Evolutionary conservation across 2,329 filamentous ascomycete genomes (phyloP).

Genomic region (Trichoderma endophyticum): DNA sequence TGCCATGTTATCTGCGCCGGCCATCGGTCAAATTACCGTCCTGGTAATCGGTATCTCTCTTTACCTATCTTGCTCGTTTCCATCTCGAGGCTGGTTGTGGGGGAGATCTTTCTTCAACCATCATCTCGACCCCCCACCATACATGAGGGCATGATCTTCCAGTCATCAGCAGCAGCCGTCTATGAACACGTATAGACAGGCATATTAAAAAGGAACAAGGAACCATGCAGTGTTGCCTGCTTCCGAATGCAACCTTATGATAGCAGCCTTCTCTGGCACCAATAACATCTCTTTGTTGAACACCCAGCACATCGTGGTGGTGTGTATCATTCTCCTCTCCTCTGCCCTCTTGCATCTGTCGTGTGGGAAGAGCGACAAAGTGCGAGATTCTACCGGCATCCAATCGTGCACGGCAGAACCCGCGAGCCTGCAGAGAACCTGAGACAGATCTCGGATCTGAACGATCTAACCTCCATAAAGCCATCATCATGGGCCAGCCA

Average conservation of each 20-base stretch:
- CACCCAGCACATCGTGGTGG: background rate
- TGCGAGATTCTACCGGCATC: background rate
- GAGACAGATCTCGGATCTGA: background rate
- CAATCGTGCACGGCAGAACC: background rate
- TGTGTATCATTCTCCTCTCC: background rate
- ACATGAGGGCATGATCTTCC: background rate
- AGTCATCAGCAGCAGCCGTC: background rate
- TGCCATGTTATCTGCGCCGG: slow-evolving; percentile 1
- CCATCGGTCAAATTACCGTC: slow-evolving; percentile 2
- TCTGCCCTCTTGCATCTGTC: background rate
- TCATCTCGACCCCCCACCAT: slow-evolving; percentile 4
- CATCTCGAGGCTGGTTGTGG: background rate
- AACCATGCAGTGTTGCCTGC: background rate
- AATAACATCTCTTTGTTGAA: background rate
- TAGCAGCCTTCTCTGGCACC: background rate
- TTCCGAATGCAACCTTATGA: slow-evolving; percentile 8
- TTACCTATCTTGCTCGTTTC: background rate
- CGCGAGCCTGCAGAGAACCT: background rate
- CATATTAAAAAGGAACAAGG: background rate
- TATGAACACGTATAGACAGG: background rate
- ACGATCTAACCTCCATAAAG: background rate
- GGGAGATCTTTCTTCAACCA: background rate
- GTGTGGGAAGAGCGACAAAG: background rate
- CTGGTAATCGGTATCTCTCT: background rate
- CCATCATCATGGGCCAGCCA: background rate